phyloP scores from a whole-genome alignment of 305 asterid genomes.

The Fraxinus velutina region DNA sequence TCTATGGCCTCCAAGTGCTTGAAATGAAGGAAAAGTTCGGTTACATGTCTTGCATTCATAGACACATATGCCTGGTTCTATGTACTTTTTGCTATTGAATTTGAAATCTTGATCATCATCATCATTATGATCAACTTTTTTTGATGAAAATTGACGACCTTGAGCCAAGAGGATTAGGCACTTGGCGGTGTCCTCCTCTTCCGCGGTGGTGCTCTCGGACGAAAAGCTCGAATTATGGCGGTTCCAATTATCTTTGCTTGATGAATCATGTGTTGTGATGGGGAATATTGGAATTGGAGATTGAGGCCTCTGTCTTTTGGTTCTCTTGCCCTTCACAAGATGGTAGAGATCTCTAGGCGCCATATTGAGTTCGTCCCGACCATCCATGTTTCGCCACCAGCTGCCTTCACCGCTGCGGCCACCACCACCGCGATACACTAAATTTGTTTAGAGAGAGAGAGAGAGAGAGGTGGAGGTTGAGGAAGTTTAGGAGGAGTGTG shows the following conservation, averaged over 20 bases:
- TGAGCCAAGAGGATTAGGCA: conserved; percentile 68
- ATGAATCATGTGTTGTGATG: conserved; percentile 27
- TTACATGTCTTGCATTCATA: conserved; percentile 80
- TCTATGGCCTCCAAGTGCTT: conserved; percentile 91
- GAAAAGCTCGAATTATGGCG: conserved; percentile 18
- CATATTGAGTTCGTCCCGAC: conserved; percentile 34
- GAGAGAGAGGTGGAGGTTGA: neutral
- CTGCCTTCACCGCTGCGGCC: conserved; percentile 29
- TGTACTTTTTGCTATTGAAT: conserved; percentile 38
- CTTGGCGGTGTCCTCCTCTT: conserved; percentile 75
- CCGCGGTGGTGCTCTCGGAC: conserved; percentile 42
- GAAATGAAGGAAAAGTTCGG: conserved; percentile 66
- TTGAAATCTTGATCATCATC: conserved; percentile 11
- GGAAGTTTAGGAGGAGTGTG: conserved; percentile 32
- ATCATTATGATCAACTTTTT: neutral
- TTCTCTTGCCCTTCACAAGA: conserved; percentile 73
- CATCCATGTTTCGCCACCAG: conserved; percentile 36
- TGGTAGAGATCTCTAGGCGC: conserved; percentile 44
- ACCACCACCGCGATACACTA: conserved; percentile 35
- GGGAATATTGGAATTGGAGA: conserved; percentile 59
- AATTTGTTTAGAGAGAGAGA: neutral
- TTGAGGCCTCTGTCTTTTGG: conserved; percentile 60
- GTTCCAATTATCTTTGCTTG: conserved; percentile 6
- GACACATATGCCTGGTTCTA: conserved; percentile 34
- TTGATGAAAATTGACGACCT: conserved; percentile 33